Evolutionary conservation across 257 asterid genomes (phyloP), one percentile per base, ranked within the genome.

Genomic region (Solanum etuberosum): DNA sequence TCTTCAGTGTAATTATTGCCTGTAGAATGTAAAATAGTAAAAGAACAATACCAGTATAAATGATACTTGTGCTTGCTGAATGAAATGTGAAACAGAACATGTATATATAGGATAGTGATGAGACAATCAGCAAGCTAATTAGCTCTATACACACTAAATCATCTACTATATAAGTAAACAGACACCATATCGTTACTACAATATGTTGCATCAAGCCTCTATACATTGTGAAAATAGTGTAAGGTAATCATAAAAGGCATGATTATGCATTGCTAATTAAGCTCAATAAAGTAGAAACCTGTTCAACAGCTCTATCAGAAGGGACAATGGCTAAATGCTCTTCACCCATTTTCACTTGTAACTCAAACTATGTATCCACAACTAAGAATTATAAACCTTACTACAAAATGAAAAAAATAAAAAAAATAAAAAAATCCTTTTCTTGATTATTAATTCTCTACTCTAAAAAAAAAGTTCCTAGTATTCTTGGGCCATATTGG

Each of bases 1-100:
- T 92, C 91, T 91, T 92, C 88, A 92, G 67, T n/a, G 92, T 87
- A 70, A 92, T 88, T 86, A 92, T 91, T 86, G 94, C 93, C 94
- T 92, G 93, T 77, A 86, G 46, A 82, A 10, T 35, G 86, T 54
- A 42, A 86, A 20, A 65, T 9, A 74, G 21, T 5, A 74, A 74
- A 74, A 37, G 21, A 16, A 43, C 25, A 85, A 10, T 29, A 23
- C 8, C 16, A 82, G 73, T 54, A 74, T 40, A 12, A 51, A 51
- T 32, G 20, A 35, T 59, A 40, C 86, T 72, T 82, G 21, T 31
- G 51, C 32, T 76, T 18, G 38, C n/a, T 37, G 15, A 67, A 77
- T 15, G 46, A 72, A 34, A 21, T 54, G 63, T 54, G n/a, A 54
- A 18, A 54, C 63, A 54, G 10, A 54, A 37, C 82, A 35, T 37